These are phyloP conservation scores for Manihot esculenta DNA, from an alignment of 441 rosid species.

Conservation along the genomic window DNA sequence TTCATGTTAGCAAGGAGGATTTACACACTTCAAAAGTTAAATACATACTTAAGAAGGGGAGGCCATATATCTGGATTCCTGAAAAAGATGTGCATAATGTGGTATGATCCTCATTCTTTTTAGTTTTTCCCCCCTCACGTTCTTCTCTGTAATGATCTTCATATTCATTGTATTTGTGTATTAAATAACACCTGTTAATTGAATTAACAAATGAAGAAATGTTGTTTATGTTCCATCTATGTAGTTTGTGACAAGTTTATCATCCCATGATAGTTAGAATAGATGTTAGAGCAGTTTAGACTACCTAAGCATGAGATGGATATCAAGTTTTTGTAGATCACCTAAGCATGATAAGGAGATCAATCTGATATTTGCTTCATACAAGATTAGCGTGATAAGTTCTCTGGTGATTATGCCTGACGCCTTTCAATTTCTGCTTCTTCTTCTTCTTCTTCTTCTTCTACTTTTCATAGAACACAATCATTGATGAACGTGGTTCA, in stretches of 20 bases:
- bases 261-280: neutral
- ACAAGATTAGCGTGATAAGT: neutral
- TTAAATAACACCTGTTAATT: neutral
- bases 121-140: too few relatives aligned
- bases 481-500: slow-evolving; percentile 87
- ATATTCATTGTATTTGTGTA: neutral
- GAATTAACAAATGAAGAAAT: neutral
- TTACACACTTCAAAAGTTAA: slow-evolving; percentile 78
- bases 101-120: slow-evolving; percentile 41
- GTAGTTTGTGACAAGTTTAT: neutral
- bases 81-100: slow-evolving; percentile 79
- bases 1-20: slow-evolving; percentile 53
- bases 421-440: neutral
- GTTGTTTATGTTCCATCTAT: neutral
- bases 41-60: slow-evolving; percentile 71
- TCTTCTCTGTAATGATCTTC: neutral
- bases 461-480: slow-evolving; percentile 55
- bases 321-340: neutral
- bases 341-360: neutral
- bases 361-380: neutral
- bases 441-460: slow-evolving; percentile 3
- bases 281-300: neutral
- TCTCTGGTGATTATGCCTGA: neutral
- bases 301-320: too few relatives aligned
- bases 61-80: slow-evolving; percentile 80